Conservation (phyloP, 305 asterid species). For the Solanum hybrid region DNA sequence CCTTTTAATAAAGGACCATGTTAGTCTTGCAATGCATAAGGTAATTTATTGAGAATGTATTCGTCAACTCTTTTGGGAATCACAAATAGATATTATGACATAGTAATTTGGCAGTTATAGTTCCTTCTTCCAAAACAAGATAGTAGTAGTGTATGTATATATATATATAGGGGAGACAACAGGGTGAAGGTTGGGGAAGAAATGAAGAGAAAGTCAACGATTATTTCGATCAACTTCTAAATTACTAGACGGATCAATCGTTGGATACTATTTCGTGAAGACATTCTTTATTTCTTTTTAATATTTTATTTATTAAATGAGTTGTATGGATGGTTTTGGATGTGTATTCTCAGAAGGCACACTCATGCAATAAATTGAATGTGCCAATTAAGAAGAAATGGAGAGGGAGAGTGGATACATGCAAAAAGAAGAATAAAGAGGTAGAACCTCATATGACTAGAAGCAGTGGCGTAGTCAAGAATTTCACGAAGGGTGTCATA, state of each 20-base stretch:
- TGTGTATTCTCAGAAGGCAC: neutral
- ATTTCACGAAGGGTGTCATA: neutral
- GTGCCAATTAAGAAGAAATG: neutral
- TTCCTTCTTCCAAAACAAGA: neutral
- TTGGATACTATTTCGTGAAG: neutral
- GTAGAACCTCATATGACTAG: neutral
- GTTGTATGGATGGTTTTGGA: neutral
- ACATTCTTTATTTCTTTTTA: neutral
- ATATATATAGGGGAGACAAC: neutral
- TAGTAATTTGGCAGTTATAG: neutral
- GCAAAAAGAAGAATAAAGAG: neutral
- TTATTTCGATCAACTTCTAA: neutral
- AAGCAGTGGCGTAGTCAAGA: neutral
- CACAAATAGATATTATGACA: neutral
- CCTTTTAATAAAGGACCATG: neutral
- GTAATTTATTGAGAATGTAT: neutral
- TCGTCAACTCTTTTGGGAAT: neutral
- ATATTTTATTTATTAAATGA: neutral
- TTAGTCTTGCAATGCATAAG: neutral
- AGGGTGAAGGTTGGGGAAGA: neutral
- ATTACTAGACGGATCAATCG: neutral
- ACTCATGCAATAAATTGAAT: neutral
- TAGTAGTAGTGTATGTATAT: neutral
- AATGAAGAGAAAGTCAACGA: neutral
- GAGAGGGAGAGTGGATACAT: neutral